Base-by-base conservation (phyloP, 2,329 filamentous ascomycete species). In the Hypoxylon rubiginosum region DNA sequence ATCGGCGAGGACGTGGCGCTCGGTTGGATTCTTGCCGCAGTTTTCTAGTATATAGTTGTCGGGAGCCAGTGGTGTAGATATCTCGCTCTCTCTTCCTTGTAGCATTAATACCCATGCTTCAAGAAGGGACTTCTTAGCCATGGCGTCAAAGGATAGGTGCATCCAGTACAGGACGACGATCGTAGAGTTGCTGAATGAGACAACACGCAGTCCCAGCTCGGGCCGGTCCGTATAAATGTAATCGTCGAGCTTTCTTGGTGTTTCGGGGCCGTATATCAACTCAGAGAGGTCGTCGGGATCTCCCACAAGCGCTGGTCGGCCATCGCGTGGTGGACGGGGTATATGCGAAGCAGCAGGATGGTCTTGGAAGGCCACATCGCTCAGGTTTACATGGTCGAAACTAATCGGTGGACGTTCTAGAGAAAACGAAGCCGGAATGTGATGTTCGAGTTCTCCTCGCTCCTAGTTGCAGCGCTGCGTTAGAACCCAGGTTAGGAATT, bases 131-230 rank as follows among this genome's bases (percentile, higher is more conserved):
- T 73, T 65, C 45, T 75, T 73, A 0, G 79, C 82, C 63, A 82
- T 75, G 1, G 77, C 79, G 67, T 84, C 83, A 48, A 78, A 75
- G 0, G 82, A 63, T 0, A 78, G 76, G 66, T 85, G 83, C 2
- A 78, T 74, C 74, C 77, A 83, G 41, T 76, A 73, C 0, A 84
- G 45, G 0, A 75, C 75, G 1, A 85, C 70, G 0, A 83, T 69
- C 0, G 83, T 85, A 1, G 75, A 75, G 62, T 85, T 78, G 2
- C 68, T 71, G 67, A 85, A 84, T 0, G 79, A 77, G 0, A 80
- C 77, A 32, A 84, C 72, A 54, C 81, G 80, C 2, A 85, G 72
- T 1, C 77, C 77, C 0, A 85, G 68, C 61, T 81, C 76, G 0
- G 82, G 82, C 8, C 63, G 71, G 60, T 84, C 81, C 4, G 71